Base-by-base conservation (phyloP, 495 filamentous ascomycete species). In the Annulohypoxylon bovei region DNA sequence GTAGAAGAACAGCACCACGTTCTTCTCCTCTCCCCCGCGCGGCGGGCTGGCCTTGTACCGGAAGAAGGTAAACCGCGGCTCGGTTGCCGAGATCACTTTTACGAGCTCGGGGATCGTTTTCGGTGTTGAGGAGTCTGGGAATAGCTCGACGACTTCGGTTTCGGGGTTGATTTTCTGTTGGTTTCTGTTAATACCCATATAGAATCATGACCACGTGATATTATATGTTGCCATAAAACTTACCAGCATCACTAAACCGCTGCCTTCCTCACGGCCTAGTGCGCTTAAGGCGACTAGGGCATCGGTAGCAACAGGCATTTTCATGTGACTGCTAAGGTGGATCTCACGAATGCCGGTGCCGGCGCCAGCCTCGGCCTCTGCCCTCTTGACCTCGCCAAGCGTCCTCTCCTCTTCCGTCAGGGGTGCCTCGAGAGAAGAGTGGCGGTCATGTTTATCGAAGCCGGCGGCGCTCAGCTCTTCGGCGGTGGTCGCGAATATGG, bases 1-100 rank as follows among this genome's bases (percentile, higher is more conserved):
- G 80, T 97, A 98, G 74, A 98, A 90, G 83, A 98, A 99, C 28
- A 98, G 84, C 32, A 98, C 85, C 4, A 89, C 85, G 5, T 88
- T 86, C 54, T 86, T 86, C 59, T 86, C 81, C 37, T 79, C 78
- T 7, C 84, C 86, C n/a, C 83, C 81, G 64, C 84, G 80, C 18
- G 66, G 65, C 11, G 62, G 59, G 5, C 77, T 76, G 62, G 90
- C 82, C 18, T 68, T 68, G 75, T 91, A 92, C 52, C 89, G 88
- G 84, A 93, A 99, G 81, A 97, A 97, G 5, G 92, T 92, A 79
- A 97, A 98, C 39, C 93, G 86, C 8, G 95, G 95, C 66, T 94
- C 91, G 37, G 88, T 84, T n/a, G 86, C 58, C n/a, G 93, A 92
- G 68, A 99, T 97, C 44, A 85, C 79, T 1, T 85, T 70, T 3